These are phyloP conservation scores for Thalassiosira profunda DNA, from an alignment of 108 stramenopile genomes.

Conservation along the genomic window DNA sequence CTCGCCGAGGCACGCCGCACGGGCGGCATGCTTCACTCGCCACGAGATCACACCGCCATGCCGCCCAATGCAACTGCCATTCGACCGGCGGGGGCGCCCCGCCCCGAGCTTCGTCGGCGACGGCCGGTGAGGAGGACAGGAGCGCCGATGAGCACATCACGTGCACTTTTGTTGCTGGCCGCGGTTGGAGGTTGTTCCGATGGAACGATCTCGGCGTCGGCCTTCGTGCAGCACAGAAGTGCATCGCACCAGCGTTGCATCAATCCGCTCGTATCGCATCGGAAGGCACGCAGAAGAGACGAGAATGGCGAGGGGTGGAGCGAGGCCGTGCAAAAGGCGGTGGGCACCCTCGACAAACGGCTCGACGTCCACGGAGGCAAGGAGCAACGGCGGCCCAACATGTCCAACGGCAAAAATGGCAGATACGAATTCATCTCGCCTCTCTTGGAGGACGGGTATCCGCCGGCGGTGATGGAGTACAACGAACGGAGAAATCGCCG, in stretches of 20 bases:
- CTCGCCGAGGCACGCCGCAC: neutral
- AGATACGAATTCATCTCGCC: constrained; percentile 70
- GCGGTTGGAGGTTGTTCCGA: neutral
- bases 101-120: neutral
- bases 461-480: constrained; percentile 68
- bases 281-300: neutral
- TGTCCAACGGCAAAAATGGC: neutral
- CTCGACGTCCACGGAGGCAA: neutral
- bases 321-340: constrained; percentile 4
- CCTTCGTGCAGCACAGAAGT: neutral
- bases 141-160: neutral
- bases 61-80: neutral
- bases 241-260: neutral
- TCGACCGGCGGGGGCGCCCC: neutral
- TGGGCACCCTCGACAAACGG: constrained; percentile 12
- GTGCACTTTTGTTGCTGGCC: neutral
- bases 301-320: too few relatives aligned
- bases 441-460: constrained; percentile 82
- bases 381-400: neutral
- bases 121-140: neutral
- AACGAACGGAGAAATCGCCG: constrained; percentile 15
- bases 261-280: neutral
- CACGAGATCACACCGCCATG: neutral
- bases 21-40: neutral
- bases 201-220: neutral